Conservation (phyloP, 768 basidiomycete species). For the Trametes cinnabarina region DNA sequence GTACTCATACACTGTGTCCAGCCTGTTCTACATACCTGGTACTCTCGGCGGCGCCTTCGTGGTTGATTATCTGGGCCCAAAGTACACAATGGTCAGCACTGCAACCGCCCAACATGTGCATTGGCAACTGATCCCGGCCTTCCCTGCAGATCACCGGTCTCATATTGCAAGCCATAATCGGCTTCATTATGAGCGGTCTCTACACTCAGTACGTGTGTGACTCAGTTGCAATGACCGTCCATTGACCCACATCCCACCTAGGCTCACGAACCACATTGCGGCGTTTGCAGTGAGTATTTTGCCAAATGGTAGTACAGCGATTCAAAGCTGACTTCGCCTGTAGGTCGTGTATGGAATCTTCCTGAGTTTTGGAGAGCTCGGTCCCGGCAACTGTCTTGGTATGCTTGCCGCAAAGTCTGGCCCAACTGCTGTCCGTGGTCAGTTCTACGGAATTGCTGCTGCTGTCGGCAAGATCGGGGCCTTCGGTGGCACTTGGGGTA, state of each 20-base stretch:
- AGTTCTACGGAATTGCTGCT: slow-evolving; percentile 84
- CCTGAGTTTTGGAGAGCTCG: slow-evolving; percentile 84
- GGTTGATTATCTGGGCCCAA: slow-evolving; percentile 74
- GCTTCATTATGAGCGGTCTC: slow-evolving; percentile 88
- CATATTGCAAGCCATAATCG: slow-evolving; percentile 64
- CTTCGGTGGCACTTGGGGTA: slow-evolving; percentile 80
- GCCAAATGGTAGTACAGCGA: background rate
- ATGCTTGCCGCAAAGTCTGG: slow-evolving; percentile 82
- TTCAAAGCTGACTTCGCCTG: background rate
- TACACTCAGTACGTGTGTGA: slow-evolving; percentile 48
- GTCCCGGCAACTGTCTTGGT: slow-evolving; percentile 86
- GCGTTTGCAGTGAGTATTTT: slow-evolving; percentile 61
- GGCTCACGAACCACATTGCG: slow-evolving; percentile 63
- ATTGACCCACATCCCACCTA: slow-evolving; percentile 20
- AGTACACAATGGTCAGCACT: slow-evolving; percentile 61
- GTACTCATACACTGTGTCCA: slow-evolving; percentile 27
- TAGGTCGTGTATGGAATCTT: slow-evolving; percentile 89
- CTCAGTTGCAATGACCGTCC: background rate
- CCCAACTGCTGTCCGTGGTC: slow-evolving; percentile 83
- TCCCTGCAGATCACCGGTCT: slow-evolving; percentile 61
- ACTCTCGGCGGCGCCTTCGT: slow-evolving; percentile 73
- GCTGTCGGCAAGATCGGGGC: slow-evolving; percentile 85
- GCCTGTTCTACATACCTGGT: slow-evolving; percentile 69
- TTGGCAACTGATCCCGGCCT: no score
- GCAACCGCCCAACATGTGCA: no score